These are phyloP conservation scores for Irpex lacteus DNA, from an alignment of 1,284 basidiomycete species.

Conservation along the genomic window DNA sequence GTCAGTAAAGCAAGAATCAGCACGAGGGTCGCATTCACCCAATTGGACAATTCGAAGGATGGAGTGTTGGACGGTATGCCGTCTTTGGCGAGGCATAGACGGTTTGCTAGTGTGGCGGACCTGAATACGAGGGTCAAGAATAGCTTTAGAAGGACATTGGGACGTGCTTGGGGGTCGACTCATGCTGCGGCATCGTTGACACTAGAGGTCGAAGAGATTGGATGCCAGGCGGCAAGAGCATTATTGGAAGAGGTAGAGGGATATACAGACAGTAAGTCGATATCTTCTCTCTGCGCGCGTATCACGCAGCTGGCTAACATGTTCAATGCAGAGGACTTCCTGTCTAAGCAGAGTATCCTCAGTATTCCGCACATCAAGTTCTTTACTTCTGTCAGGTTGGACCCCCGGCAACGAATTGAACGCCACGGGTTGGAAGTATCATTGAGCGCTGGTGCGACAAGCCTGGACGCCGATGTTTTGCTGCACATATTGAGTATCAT, in stretches of 20 bases:
- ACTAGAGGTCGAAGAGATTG: conserved; percentile 47
- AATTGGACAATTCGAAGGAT: conserved; percentile 37
- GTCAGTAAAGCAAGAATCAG: conserved; percentile 51
- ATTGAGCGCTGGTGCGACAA: conserved; percentile 45
- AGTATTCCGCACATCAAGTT: conserved; percentile 44
- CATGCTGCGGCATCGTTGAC: conserved; percentile 51
- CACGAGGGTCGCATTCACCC: conserved; percentile 51
- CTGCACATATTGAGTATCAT: conserved; percentile 34
- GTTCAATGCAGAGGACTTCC: conserved; percentile 9
- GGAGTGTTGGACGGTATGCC: conserved; percentile 25
- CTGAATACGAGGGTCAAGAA: conserved; percentile 60
- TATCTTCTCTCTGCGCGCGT: background rate
- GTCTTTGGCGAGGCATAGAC: conserved; percentile 20
- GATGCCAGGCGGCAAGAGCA: conserved; percentile 36
- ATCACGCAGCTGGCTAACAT: background rate
- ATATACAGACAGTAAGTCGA: conserved; percentile 2
- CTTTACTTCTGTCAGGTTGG: conserved; percentile 49
- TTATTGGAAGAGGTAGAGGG: conserved; percentile 9
- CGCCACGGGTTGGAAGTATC: conserved; percentile 49
- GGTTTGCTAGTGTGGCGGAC: conserved; percentile 46
- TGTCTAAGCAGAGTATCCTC: conserved; percentile 35
- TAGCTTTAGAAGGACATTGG: conserved; percentile 61
- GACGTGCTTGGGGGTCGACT: conserved; percentile 63
- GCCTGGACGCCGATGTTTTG: conserved; percentile 47
- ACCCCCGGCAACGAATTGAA: conserved; percentile 55